Evolutionary conservation across 192 early-diverging fungal species (phyloP), one percentile per base, ranked within the genome.

Genomic region (Coemansia furcata): DNA sequence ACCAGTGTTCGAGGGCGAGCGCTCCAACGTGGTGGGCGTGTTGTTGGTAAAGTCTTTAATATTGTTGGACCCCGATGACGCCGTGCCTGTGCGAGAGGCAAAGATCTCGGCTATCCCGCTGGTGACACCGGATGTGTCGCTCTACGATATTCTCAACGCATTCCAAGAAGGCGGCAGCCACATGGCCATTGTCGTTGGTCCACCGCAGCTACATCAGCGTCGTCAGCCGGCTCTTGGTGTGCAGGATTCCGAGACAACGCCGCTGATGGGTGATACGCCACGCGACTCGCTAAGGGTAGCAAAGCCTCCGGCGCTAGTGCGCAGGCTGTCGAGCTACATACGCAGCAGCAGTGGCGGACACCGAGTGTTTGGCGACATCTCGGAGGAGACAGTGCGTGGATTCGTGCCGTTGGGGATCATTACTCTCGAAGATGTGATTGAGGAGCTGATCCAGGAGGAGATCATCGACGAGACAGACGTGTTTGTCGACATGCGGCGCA

Each of bases 81-180:
- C 80, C 17, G 72, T 80, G 33, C 89, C 88, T 3, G 88, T 91
- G 7, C 83, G 86, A 5, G 84, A 89, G 40, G 84, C 89, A 32
- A 49, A 42, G 15, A 86, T 86, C 36, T 80, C 83, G 32, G 55
- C 58, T 4, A 76, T 85, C 10, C 84, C 84, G 36, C 50, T 77
- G 19, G 75, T 85, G 32, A 80, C 84, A 10, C 62, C 84, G 12
- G 60, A 69, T 15, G 71, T 65, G 26, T 83, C 84, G 39, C 63
- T 85, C 10, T 83, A 90, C 52, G 92, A 93, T 47, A 91, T 93
- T 35, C 77, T 93, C 50, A 93, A 93, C 72, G 89, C 89, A 40
- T 93, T 93, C 78, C 92, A 93, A 62, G 90, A 91, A 65, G 92
- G 92, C 23, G 85, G 90, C 67, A 90, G 89, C 60, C 92, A 93